Evolutionary conservation across 2,329 filamentous ascomycete genomes (phyloP).

Genomic region (Thermothelomyces thermophilus): DNA sequence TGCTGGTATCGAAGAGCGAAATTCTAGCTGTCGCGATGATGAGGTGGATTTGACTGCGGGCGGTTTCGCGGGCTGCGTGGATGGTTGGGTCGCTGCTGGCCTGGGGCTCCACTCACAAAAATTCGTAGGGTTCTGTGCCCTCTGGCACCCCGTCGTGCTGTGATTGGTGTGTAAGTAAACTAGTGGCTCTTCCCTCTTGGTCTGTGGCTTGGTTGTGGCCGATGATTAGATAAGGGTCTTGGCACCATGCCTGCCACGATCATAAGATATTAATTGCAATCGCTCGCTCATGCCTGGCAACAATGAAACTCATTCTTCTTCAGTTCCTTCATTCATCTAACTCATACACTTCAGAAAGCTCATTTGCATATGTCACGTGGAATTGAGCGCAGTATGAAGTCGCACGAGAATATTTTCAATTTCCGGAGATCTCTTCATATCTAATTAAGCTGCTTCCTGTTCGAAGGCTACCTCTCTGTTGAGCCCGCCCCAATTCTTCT

Average conservation of each 20-base stretch:
- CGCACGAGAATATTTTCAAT: no score
- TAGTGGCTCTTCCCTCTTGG: not conserved
- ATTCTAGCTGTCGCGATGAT: conserved; percentile 26
- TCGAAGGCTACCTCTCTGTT: no score
- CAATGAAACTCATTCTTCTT: no score
- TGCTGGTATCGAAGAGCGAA: conserved; percentile 32
- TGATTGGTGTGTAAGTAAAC: conserved; percentile 21
- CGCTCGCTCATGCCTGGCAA: no score
- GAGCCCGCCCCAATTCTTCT: not conserved
- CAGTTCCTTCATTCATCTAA: no score
- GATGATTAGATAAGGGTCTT: not conserved
- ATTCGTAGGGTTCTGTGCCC: conserved; percentile 28
- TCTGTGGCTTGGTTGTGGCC: conserved; percentile 20
- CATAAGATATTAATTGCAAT: no score
- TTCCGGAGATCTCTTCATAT: no score
- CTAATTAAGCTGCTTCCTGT: no score
- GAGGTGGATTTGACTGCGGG: conserved; percentile 24
- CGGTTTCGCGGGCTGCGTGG: conserved; percentile 18
- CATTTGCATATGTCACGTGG: no score
- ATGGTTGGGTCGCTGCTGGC: conserved; percentile 16
- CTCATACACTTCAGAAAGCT: no score
- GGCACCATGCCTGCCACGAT: no score
- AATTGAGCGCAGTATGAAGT: no score
- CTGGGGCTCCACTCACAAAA: conserved; percentile 23
- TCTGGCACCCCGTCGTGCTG: conserved; percentile 13